Base-by-base conservation (phyloP, 2,329 filamentous ascomycete genomes). In the Fusarium sp. region DNA sequence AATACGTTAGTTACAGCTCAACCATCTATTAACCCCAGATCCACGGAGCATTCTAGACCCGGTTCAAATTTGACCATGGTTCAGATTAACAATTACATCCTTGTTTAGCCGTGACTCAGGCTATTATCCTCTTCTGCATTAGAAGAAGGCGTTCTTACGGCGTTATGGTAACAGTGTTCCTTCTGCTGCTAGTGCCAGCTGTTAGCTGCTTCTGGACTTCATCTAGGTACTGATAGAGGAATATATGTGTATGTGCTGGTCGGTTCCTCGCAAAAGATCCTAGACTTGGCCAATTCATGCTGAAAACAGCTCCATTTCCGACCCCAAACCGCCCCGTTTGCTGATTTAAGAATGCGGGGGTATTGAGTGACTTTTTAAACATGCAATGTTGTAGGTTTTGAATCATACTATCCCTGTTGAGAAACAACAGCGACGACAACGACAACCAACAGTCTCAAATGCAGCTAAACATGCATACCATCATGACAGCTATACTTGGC, bases 381-480 rank as follows among this genome's bases (percentile, higher is more conserved):
- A 11, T 31, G 29, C 29, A 31, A 31, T 31, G 29, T 31, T 5
- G 23, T 25, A 25, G 23, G 23, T 25, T 29, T 2, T 29, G 4
- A 29, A 27, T 4, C 37, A 43, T 23, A 6, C 42, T 17, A 41
- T 44, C 61, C 60, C 43, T 57, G 50, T 42, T 53, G 33, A 37
- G 32, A 45, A n/a, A 35, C 42, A 32, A 53, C 42, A 48, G 36
- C 32, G 14, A 52, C 47, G 38, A 41, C 45, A 42, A 45, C 33
- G 29, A 42, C 46, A 51, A 49, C n/a, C 47, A 43, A 45, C 45
- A 45, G 46, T 33, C 32, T 42, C 49, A 51, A 49, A 66, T 66
- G 63, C 55, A 66, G 49, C 63, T 66, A 66, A 52, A 51, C 31
- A 66, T 66, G 63, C 59, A 66, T 66, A 52, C 63, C 63, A 66